Conservation (phyloP, 257 asterid species). For the Misopates orontium region DNA sequence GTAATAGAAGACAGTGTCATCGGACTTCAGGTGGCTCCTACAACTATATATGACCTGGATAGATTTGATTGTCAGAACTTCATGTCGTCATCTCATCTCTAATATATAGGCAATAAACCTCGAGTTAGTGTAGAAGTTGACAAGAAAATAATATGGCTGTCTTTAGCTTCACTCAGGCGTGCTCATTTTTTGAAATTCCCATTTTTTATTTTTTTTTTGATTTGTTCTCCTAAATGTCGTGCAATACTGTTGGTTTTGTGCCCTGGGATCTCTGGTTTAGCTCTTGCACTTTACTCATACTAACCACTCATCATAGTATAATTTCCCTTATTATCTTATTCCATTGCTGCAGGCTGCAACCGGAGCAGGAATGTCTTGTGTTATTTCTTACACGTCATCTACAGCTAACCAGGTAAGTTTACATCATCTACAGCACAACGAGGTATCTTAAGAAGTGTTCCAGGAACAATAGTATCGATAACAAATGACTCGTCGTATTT, state of each 20-base stretch:
- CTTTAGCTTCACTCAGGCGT: not conserved
- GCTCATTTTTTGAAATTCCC: not conserved
- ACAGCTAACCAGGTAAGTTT: constrained; percentile 77
- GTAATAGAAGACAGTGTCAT: constrained; percentile 97
- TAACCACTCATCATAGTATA: not conserved
- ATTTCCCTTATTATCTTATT: not conserved
- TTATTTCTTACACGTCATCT: constrained; percentile 81
- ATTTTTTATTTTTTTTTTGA: no score
- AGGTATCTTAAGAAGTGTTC: not conserved
- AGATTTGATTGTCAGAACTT: not conserved
- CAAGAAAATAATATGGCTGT: not conserved
- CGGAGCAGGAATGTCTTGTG: constrained; percentile 92
- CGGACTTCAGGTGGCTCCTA: constrained; percentile 75
- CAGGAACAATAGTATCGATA: not conserved
- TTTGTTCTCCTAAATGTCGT: no score
- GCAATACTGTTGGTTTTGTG: no score
- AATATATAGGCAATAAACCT: not conserved
- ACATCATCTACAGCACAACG: not conserved
- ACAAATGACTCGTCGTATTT: constrained; percentile 4
- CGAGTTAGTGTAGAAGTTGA: not conserved
- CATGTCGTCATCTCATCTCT: not conserved
- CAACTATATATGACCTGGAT: not conserved
- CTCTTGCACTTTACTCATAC: not conserved
- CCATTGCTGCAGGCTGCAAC: constrained; percentile 73
- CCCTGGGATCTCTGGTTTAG: not conserved